Evolutionary conservation across 768 basidiomycete species (phyloP).

Genomic region (Strobilomyces dryophilus): DNA sequence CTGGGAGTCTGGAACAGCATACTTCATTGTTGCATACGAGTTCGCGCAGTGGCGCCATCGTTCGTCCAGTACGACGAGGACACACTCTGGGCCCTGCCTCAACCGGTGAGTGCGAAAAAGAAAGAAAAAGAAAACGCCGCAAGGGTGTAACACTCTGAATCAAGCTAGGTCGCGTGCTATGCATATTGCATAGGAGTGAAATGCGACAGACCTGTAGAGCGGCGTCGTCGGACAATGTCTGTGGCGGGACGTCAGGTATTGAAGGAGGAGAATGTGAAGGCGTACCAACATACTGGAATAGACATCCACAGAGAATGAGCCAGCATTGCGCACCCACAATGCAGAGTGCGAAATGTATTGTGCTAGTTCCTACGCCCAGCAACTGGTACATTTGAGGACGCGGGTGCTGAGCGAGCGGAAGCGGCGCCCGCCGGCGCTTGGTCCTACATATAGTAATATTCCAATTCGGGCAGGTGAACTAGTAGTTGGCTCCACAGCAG

Average conservation of each 20-base stretch:
- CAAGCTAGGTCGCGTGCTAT: neutral
- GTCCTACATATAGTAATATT: neutral
- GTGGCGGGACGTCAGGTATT: constrained; percentile 18
- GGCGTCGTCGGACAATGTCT: constrained; percentile 5
- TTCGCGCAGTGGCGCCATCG: constrained; percentile 8
- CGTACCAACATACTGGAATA: constrained; percentile 11
- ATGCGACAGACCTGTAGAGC: constrained; percentile 6
- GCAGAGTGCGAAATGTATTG: neutral
- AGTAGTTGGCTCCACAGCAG: constrained; percentile 15
- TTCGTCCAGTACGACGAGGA: constrained; percentile 5
- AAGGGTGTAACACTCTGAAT: neutral
- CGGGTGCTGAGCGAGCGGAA: too few relatives aligned
- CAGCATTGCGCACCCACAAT: constrained; percentile 3
- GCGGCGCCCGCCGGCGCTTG: neutral
- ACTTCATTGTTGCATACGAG: constrained; percentile 4
- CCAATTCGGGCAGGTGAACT: constrained; percentile 21
- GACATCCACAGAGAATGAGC: neutral
- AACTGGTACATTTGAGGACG: neutral
- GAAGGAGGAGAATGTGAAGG: too few relatives aligned
- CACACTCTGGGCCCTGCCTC: constrained; percentile 4
- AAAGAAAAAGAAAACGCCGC: neutral
- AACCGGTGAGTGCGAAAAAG: neutral
- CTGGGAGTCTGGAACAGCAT: neutral
- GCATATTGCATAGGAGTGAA: neutral
- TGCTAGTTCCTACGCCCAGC: neutral